Conservation (phyloP, 768 basidiomycete species). For the Leccinum arenicola region DNA sequence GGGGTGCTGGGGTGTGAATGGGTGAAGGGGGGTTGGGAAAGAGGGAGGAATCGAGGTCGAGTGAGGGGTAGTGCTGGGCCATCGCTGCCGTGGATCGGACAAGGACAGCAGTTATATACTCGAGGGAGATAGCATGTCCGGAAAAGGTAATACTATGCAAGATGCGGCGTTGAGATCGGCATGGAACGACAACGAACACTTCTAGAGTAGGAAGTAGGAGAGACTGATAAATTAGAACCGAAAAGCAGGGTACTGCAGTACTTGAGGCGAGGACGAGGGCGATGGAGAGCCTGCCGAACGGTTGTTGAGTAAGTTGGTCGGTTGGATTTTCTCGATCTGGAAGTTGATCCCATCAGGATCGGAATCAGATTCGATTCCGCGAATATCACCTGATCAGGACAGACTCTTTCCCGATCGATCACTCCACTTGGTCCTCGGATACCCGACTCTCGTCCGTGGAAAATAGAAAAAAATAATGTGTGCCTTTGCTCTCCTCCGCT, state of each 20-base stretch:
- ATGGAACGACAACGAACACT: constrained; percentile 1
- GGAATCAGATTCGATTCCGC: constrained; percentile 25
- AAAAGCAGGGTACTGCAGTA: neutral
- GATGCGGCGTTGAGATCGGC: constrained; percentile 19
- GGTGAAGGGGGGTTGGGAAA: constrained; percentile 6
- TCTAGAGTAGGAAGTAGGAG: constrained; percentile 1
- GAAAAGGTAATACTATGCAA: constrained; percentile 12
- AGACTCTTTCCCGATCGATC: neutral
- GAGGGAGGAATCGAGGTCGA: constrained; percentile 9
- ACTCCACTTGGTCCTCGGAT: constrained; percentile 23
- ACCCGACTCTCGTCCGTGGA: constrained; percentile 5
- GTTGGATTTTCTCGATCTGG: constrained; percentile 8
- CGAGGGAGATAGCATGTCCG: neutral
- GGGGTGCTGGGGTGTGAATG: neutral
- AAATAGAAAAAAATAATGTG: neutral
- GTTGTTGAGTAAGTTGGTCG: neutral
- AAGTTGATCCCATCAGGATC: constrained; percentile 25
- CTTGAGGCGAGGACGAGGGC: neutral
- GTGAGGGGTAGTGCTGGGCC: constrained; percentile 16
- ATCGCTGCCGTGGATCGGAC: constrained; percentile 16
- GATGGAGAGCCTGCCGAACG: neutral
- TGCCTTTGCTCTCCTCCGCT: neutral
- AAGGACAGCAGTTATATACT: constrained; percentile 17
- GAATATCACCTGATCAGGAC: constrained; percentile 8
- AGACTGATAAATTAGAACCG: neutral